These are phyloP conservation scores for Stephania yunnanensis DNA, from an alignment of 164 flowering plant species.

Conservation along the genomic window DNA sequence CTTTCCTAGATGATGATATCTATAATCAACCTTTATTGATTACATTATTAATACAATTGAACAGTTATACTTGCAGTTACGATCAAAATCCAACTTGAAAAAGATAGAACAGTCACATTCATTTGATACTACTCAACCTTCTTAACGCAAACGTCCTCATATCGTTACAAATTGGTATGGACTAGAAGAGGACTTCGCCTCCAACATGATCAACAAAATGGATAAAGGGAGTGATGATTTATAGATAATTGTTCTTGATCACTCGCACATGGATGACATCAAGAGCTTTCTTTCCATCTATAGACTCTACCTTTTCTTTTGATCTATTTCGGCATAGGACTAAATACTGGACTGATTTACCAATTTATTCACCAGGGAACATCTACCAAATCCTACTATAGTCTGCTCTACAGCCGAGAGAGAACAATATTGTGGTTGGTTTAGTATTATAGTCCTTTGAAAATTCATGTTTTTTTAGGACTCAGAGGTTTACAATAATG, in stretches of 20 bases:
- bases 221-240: not conserved
- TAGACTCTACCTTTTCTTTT: not conserved
- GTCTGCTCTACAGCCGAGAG: not conserved
- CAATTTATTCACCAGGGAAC: not conserved
- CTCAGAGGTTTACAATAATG: not conserved
- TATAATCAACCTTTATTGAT: too few relatives aligned
- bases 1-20: too few relatives aligned
- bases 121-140: not conserved
- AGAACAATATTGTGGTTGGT: not conserved
- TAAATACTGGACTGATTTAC: not conserved
- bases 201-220: not conserved
- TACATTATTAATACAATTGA: too few relatives aligned
- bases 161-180: not conserved
- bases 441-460: not conserved
- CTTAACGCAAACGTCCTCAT: not conserved
- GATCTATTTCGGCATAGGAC: not conserved
- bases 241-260: not conserved
- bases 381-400: slow-evolving; percentile 1
- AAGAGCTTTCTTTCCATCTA: not conserved
- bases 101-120: not conserved
- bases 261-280: not conserved
- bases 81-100: not conserved
- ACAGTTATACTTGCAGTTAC: too few relatives aligned
- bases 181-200: not conserved
- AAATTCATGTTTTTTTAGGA: not conserved